phyloP scores from a whole-genome alignment of 768 basidiomycete species.

The Tricholoma terreum region DNA sequence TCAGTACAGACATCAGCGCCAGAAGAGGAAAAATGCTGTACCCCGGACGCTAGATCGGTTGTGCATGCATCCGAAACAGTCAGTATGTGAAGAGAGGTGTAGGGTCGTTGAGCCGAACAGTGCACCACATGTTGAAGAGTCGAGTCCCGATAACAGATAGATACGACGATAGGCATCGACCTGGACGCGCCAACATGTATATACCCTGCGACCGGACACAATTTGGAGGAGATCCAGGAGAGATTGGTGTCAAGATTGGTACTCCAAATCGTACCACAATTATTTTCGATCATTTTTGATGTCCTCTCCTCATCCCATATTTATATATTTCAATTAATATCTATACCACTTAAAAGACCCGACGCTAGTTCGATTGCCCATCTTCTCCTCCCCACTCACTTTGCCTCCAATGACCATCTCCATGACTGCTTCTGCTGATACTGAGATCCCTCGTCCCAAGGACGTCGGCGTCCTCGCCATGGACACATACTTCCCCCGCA shows the following conservation, averaged over 20 bases:
- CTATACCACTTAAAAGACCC: conserved; percentile 17
- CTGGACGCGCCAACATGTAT: too few species aligned
- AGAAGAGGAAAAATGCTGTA: too few species aligned
- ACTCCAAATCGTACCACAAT: conserved; percentile 47
- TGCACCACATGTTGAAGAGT: too few species aligned
- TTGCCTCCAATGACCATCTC: conserved; percentile 38
- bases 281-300: conserved; percentile 31
- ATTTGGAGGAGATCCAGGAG: too few species aligned
- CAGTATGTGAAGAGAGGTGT: too few species aligned
- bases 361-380: conserved; percentile 7
- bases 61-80: too few species aligned
- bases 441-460: conserved; percentile 65
- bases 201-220: too few species aligned
- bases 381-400: conserved; percentile 10
- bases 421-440: conserved; percentile 30
- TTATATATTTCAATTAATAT: conserved; percentile 25
- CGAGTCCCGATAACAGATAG: too few species aligned
- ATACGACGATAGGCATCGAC: too few species aligned
- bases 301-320: conserved; percentile 34
- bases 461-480: conserved; percentile 93
- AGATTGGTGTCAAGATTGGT: not conserved
- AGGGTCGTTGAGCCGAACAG: too few species aligned
- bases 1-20: too few species aligned
- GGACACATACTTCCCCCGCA: conserved; percentile 93
- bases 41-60: too few species aligned